Conservation (phyloP, 352 stramenopile genomes). For the Phytopythium ostracodes region DNA sequence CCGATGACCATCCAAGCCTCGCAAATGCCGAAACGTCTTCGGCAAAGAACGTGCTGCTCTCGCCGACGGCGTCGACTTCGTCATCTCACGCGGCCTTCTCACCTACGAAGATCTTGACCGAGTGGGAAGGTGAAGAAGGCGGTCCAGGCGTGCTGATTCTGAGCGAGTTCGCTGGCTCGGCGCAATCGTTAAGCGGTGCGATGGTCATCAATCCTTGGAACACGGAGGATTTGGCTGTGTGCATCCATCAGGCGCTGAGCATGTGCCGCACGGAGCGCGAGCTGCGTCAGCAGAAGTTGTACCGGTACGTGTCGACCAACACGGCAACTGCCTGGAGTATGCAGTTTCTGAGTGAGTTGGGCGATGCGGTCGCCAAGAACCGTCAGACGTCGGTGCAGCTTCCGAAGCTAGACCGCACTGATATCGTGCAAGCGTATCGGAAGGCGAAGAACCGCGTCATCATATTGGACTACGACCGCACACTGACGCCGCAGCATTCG, state of each 20-base stretch:
- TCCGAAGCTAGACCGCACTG: slow-evolving; percentile 52
- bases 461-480: slow-evolving; percentile 88
- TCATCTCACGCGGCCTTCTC: slow-evolving; percentile 19
- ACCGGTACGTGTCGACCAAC: slow-evolving; percentile 85
- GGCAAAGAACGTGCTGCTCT: slow-evolving; percentile 16
- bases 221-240: slow-evolving; percentile 79
- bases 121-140: slow-evolving; percentile 76
- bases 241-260: slow-evolving; percentile 79
- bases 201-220: slow-evolving; percentile 88
- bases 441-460: slow-evolving; percentile 77
- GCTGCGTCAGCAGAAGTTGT: slow-evolving; percentile 88
- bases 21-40: background rate
- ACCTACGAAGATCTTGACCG: slow-evolving; percentile 52
- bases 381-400: slow-evolving; percentile 40
- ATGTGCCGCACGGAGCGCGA: slow-evolving; percentile 82
- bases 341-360: slow-evolving; percentile 73
- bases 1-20: background rate
- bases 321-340: slow-evolving; percentile 82
- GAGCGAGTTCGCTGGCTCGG: slow-evolving; percentile 87
- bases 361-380: slow-evolving; percentile 58
- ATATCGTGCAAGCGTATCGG: slow-evolving; percentile 63
- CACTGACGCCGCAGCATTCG: slow-evolving; percentile 71
- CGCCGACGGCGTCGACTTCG: slow-evolving; percentile 21
- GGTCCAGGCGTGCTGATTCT: slow-evolving; percentile 84
- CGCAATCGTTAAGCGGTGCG: slow-evolving; percentile 82